A percentile compares a stretch with the other conserved stretches of the same genome.
Evolutionary conservation across 768 basidiomycete genomes (phyloP).

Genomic region (Boletus tylopilopsis): DNA sequence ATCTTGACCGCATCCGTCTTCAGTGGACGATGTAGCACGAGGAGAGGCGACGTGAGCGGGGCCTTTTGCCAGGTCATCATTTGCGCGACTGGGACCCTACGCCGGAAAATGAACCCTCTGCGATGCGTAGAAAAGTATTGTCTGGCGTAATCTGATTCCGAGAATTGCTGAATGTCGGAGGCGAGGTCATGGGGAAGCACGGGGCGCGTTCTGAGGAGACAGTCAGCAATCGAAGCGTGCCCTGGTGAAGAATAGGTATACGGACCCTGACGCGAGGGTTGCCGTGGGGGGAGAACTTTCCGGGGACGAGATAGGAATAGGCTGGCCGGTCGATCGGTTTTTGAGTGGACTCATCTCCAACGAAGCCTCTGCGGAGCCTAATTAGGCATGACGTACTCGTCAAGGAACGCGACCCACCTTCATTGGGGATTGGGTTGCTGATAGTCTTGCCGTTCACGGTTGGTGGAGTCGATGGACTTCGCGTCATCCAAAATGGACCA

Average conservation of each 20-base stretch:
- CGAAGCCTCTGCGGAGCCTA: conserved; percentile 49
- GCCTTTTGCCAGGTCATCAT: conserved; percentile 92
- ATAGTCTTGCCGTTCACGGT: conserved; percentile 62
- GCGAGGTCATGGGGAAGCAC: conserved; percentile 77
- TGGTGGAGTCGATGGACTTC: conserved; percentile 36
- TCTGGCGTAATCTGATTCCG: conserved; percentile 78
- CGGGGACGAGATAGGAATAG: conserved; percentile 53
- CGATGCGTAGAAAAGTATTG: conserved; percentile 89
- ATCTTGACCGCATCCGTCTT: conserved; percentile 76
- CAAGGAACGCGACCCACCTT: conserved; percentile 41
- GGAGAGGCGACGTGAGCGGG: conserved; percentile 69
- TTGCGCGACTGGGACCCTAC: conserved; percentile 77
- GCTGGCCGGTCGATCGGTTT: conserved; percentile 54
- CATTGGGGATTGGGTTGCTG: conserved; percentile 65
- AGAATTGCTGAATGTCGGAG: conserved; percentile 83
- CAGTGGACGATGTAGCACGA: conserved; percentile 61
- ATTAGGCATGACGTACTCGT: neutral
- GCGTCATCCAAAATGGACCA: conserved; percentile 32
- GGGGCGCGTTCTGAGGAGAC: conserved; percentile 59
- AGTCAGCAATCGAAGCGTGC: conserved; percentile 9
- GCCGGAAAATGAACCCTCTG: conserved; percentile 83
- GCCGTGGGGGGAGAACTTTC: conserved; percentile 33
- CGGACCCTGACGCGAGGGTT: conserved; percentile 66
- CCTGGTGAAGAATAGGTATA: conserved; percentile 1
- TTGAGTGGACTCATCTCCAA: conserved; percentile 74